Conservation (phyloP, 2,329 filamentous ascomycete genomes). For the Herpotrichia juniperi region DNA sequence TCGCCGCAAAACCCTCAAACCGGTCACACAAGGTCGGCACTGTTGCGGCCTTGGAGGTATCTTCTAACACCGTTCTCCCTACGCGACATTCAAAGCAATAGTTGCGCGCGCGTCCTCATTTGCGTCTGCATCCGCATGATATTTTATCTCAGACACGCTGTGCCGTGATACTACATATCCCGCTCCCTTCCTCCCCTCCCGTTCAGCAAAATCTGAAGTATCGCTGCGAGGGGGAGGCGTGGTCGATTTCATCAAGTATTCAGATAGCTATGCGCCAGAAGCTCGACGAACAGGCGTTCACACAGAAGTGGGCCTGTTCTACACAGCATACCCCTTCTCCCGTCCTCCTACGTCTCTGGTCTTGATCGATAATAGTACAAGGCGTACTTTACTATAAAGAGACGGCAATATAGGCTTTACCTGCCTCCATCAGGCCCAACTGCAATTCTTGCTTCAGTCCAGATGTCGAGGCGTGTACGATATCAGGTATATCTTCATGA, state of each 20-base stretch:
- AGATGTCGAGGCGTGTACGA: no score
- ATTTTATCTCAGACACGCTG: neutral
- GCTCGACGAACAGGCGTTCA: neutral
- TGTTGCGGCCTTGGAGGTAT: neutral
- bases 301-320: neutral
- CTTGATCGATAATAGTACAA: no score
- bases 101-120: neutral
- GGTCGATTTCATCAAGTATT: neutral
- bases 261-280: conserved; percentile 16
- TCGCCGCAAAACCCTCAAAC: neutral
- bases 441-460: no score
- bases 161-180: neutral
- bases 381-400: no score
- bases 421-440: no score
- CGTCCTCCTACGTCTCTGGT: neutral
- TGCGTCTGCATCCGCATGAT: neutral
- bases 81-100: neutral
- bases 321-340: neutral
- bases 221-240: neutral
- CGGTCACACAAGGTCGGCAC: neutral
- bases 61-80: no score
- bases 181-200: neutral
- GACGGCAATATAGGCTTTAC: no score
- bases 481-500: no score
- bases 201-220: neutral